Percentiles rank a stretch among this genome's conserved stretches.
Conservation (phyloP, 202 grass and related monocot species). For the Dendrocalamus latiflorus region DNA sequence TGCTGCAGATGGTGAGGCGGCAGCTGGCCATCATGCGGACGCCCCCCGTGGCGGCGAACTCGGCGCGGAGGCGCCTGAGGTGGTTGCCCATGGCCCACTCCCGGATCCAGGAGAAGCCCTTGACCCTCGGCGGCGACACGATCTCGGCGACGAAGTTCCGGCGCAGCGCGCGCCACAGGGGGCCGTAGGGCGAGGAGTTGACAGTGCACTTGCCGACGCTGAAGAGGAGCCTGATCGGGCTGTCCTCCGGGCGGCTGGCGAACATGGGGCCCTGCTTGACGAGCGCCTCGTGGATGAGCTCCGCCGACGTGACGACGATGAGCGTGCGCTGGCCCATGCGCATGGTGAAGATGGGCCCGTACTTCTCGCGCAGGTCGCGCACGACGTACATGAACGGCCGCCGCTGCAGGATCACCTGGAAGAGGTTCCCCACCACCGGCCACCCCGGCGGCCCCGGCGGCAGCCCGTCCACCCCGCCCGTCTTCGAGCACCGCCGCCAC, state of each 20-base stretch:
- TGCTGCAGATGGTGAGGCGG: constrained; percentile 90
- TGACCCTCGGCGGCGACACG: constrained; percentile 59
- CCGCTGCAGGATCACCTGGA: constrained; percentile 82
- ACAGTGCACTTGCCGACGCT: constrained; percentile 87
- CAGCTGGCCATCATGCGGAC: constrained; percentile 52
- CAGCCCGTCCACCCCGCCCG: constrained; percentile 46
- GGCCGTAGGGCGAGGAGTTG: constrained; percentile 86
- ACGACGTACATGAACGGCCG: constrained; percentile 92
- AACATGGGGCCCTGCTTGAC: constrained; percentile 71
- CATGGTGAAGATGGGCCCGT: constrained; percentile 97
- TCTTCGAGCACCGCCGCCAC: constrained; percentile 72
- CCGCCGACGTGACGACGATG: constrained; percentile 60
- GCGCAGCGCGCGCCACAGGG: constrained; percentile 75
- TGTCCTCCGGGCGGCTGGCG: constrained; percentile 71
- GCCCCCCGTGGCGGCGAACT: constrained; percentile 31
- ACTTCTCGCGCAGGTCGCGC: constrained; percentile 61
- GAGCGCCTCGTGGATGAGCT: constrained; percentile 91
- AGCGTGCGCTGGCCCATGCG: constrained; percentile 89
- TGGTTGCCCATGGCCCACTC: constrained; percentile 69
- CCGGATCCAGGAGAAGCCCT: constrained; percentile 76
- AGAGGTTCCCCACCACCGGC: constrained; percentile 93
- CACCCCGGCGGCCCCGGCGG: constrained; percentile 73
- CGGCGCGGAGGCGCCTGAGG: constrained; percentile 56
- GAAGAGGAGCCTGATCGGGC: constrained; percentile 77
- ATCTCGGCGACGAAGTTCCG: constrained; percentile 91